These are phyloP conservation scores for Russula sp. DNA, from an alignment of 768 basidiomycete genomes.

Conservation along the genomic window DNA sequence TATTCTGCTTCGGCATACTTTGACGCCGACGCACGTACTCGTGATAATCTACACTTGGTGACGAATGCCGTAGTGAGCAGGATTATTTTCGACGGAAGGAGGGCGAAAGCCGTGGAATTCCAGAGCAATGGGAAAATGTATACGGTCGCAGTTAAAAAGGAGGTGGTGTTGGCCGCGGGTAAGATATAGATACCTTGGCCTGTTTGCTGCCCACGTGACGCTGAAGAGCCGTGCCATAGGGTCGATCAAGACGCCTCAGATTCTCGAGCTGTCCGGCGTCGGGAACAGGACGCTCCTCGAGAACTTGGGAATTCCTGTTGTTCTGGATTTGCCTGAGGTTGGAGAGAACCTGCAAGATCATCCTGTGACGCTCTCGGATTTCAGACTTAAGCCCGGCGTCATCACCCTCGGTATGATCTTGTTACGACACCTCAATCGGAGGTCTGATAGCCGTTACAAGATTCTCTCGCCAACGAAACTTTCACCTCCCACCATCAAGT, in stretches of 20 bases:
- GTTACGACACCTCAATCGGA: background rate
- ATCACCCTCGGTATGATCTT: conserved; percentile 18
- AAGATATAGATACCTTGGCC: background rate
- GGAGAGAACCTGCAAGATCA: conserved; percentile 24
- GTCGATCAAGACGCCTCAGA: conserved; percentile 23
- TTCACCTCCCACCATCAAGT: conserved; percentile 15
- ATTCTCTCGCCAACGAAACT: conserved; percentile 17
- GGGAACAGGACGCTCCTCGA: conserved; percentile 19
- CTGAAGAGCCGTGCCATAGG: conserved; percentile 8
- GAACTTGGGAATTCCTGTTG: conserved; percentile 17
- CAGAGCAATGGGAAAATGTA: conserved; percentile 14
- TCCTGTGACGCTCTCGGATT: conserved; percentile 22
- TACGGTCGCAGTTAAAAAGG: conserved; percentile 13
- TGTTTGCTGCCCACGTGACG: background rate
- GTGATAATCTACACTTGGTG: conserved; percentile 14
- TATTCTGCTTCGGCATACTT: conserved; percentile 21
- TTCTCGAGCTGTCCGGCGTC: conserved; percentile 22
- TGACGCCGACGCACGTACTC: conserved; percentile 6
- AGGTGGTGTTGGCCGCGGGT: conserved; percentile 20
- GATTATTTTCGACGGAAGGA: conserved; percentile 14
- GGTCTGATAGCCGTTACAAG: conserved; percentile 2
- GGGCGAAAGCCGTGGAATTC: conserved; percentile 18
- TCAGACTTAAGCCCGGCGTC: conserved; percentile 13
- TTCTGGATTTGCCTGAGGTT: conserved; percentile 22
- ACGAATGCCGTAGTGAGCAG: conserved; percentile 16